Evolutionary conservation across 495 filamentous ascomycete genomes (phyloP).

Genomic region (Daldinia vernicosa): DNA sequence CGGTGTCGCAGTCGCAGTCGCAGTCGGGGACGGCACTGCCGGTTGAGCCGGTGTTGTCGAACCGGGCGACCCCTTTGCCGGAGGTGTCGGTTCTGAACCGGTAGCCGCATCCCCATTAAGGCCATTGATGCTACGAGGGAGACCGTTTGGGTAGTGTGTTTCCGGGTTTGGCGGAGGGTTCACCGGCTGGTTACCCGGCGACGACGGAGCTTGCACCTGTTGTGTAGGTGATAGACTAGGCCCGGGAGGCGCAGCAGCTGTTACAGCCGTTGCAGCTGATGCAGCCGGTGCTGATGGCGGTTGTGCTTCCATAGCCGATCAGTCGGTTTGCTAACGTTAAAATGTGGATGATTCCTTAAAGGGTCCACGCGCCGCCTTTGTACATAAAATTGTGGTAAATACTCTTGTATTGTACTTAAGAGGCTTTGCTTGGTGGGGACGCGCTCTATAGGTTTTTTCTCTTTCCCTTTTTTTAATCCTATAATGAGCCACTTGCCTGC

Average conservation of each 20-base stretch:
- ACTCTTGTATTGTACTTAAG: not conserved
- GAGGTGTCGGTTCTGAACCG: slow-evolving; percentile 3
- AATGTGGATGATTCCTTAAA: slow-evolving; percentile 13
- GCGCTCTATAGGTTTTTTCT: not conserved
- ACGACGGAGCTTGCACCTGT: not conserved
- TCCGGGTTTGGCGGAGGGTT: slow-evolving; percentile 4
- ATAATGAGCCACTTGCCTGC: not conserved
- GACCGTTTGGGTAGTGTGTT: slow-evolving; percentile 34
- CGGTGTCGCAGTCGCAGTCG: not conserved
- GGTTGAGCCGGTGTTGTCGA: slow-evolving; percentile 21
- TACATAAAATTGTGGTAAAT: slow-evolving; percentile 1
- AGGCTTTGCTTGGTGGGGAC: not conserved
- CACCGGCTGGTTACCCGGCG: not conserved
- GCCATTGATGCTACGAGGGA: slow-evolving; percentile 37
- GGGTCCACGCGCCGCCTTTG: slow-evolving; percentile 4
- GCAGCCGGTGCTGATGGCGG: not conserved
- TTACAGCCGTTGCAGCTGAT: not conserved
- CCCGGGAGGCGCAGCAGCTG: slow-evolving; percentile 11
- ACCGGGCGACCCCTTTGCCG: not conserved
- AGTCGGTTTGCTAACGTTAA: slow-evolving; percentile 19
- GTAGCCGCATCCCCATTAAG: slow-evolving; percentile 20
- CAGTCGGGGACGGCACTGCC: not conserved
- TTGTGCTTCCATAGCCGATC: slow-evolving; percentile 30
- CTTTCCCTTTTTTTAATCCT: not conserved
- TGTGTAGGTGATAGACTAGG: slow-evolving; percentile 3